Percentiles rank a stretch among this genome's conserved stretches.
Evolutionary conservation across 805 yeast genomes (phyloP).

Genomic region (Starmera caribaea): DNA sequence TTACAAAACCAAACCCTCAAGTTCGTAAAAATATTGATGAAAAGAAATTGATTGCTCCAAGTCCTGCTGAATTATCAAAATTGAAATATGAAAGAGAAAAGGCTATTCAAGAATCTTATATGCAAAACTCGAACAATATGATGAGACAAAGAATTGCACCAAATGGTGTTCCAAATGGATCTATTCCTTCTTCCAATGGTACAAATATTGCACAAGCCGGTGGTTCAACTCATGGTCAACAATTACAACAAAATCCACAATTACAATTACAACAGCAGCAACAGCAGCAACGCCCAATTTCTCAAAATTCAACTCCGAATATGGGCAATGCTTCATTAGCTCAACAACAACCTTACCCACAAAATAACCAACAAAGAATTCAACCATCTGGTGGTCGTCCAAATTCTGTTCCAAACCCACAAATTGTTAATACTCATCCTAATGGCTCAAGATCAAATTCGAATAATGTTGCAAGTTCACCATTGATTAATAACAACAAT

Average conservation of each 20-base stretch:
- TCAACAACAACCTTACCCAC: constrained; percentile 16
- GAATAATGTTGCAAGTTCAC: too few relatives aligned
- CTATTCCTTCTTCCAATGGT: background rate
- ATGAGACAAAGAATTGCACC: constrained; percentile 6
- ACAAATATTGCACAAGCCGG: constrained; percentile 23
- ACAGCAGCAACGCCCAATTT: background rate
- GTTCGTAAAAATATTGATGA: constrained; percentile 31
- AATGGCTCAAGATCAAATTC: too few relatives aligned
- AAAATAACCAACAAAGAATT: constrained; percentile 10
- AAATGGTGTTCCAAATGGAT: background rate
- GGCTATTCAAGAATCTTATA: constrained; percentile 67
- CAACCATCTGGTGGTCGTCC: background rate
- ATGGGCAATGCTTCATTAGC: constrained; percentile 13
- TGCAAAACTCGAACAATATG: constrained; percentile 26
- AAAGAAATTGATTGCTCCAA: constrained; percentile 44
- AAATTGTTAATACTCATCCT: background rate
- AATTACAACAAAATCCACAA: constrained; percentile 19
- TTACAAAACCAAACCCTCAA: constrained; percentile 36
- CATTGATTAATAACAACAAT: background rate
- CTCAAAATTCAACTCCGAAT: background rate
- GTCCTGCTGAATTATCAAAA: constrained; percentile 78
- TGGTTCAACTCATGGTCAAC: constrained; percentile 12
- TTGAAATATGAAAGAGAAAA: constrained; percentile 82
- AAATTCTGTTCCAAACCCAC: constrained; percentile 3
- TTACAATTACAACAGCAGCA: constrained; percentile 1